Conservation (phyloP, 192 early-diverging fungal species). For the Backusella mclennaniae region DNA sequence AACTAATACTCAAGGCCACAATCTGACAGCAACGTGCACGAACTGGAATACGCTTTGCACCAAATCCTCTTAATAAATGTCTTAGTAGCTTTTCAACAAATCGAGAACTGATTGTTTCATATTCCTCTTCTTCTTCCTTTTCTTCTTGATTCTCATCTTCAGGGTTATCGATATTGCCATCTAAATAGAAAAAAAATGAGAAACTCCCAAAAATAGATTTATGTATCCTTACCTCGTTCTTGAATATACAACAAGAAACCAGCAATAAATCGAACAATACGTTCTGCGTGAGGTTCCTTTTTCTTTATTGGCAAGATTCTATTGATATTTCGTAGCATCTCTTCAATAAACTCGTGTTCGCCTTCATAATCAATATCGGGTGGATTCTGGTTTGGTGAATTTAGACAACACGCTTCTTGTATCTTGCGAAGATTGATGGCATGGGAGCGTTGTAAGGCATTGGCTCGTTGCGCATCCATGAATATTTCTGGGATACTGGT, state of each 20-base stretch:
- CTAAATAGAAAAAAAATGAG: not conserved
- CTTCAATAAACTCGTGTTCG: slow-evolving; percentile 70
- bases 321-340: slow-evolving; percentile 79
- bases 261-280: slow-evolving; percentile 71
- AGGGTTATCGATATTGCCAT: not conserved
- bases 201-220: not conserved
- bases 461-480: slow-evolving; percentile 69
- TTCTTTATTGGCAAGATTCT: slow-evolving; percentile 75
- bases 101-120: slow-evolving; percentile 58
- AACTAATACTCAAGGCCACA: slow-evolving; percentile 69
- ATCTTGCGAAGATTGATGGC: slow-evolving; percentile 8
- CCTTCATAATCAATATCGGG: slow-evolving; percentile 41
- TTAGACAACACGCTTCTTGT: slow-evolving; percentile 57
- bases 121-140: slow-evolving; percentile 37
- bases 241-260: slow-evolving; percentile 69
- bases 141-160: slow-evolving; percentile 24
- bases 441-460: slow-evolving; percentile 58
- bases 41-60: slow-evolving; percentile 77
- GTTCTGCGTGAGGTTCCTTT: slow-evolving; percentile 67
- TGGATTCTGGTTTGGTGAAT: slow-evolving; percentile 39
- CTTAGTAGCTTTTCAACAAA: slow-evolving; percentile 72
- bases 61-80: slow-evolving; percentile 72
- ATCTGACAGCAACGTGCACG: slow-evolving; percentile 77
- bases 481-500: slow-evolving; percentile 67
- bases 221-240: slow-evolving; percentile 51